phyloP scores from a whole-genome alignment of 1,284 basidiomycete genomes.

The Baeospora myosura region DNA sequence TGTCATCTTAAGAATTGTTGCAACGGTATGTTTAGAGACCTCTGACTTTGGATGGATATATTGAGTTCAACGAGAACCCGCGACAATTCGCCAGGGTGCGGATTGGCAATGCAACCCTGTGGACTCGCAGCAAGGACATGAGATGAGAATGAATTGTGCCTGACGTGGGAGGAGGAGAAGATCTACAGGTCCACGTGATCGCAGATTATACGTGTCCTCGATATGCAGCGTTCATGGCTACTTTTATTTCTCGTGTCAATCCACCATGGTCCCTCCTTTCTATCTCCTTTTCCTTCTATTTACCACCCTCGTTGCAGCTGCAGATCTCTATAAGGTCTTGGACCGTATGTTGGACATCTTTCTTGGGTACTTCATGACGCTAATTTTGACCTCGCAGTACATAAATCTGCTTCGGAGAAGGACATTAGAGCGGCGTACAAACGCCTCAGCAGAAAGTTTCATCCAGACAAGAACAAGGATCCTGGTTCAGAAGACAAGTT shows the following conservation, averaged over 20 bases:
- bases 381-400: constrained; percentile 39
- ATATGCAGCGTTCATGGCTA: too few species aligned
- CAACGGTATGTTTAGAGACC: not conserved
- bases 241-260: too few species aligned
- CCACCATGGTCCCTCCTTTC: constrained; percentile 24
- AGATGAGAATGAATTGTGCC: too few species aligned
- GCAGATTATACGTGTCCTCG: not conserved
- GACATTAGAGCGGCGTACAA: constrained; percentile 91
- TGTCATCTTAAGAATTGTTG: too few species aligned
- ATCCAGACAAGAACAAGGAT: constrained; percentile 92
- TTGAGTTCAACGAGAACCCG: not conserved
- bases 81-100: not conserved
- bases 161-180: too few species aligned
- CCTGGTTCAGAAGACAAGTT: constrained; percentile 78
- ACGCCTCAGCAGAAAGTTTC: constrained; percentile 81
- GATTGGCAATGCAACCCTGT: not conserved
- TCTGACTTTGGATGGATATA: not conserved
- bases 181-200: constrained; percentile 1
- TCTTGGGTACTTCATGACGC: constrained; percentile 20
- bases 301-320: constrained; percentile 43
- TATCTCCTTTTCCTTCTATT: constrained; percentile 36
- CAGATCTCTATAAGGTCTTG: constrained; percentile 70
- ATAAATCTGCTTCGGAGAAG: constrained; percentile 72
- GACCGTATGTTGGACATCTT: constrained; percentile 48
- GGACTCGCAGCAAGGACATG: too few species aligned